phyloP scores from a whole-genome alignment of 495 filamentous ascomycete species.

The Xylaria intraflava region DNA sequence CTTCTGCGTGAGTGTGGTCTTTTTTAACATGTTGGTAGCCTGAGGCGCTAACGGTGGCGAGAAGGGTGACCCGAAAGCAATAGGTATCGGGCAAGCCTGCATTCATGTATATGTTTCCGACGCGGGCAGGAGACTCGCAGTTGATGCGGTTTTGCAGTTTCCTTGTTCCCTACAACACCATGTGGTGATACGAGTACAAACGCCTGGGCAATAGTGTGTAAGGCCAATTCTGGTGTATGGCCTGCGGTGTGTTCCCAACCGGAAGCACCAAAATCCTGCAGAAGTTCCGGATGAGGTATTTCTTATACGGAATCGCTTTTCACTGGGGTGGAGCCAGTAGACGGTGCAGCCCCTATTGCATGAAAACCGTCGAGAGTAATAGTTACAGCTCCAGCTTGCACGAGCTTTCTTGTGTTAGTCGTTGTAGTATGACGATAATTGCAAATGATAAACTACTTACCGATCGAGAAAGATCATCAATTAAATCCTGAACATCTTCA shows the following conservation, averaged over 20 bases:
- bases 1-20: constrained; percentile 13
- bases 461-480: constrained; percentile 85
- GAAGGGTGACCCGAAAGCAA: constrained; percentile 14
- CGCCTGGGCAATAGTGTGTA: neutral
- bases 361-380: constrained; percentile 72
- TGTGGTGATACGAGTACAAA: constrained; percentile 5
- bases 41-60: constrained; percentile 9
- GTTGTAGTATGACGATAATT: constrained; percentile 8
- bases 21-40: neutral
- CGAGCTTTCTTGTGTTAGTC: constrained; percentile 52
- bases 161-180: neutral
- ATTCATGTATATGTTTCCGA: neutral
- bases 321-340: constrained; percentile 11
- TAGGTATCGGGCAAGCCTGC: neutral
- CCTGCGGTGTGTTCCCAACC: constrained; percentile 6
- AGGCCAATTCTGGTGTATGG: neutral
- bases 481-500: constrained; percentile 86
- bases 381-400: constrained; percentile 87
- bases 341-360: constrained; percentile 36
- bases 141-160: neutral
- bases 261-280: constrained; percentile 15
- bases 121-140: neutral
- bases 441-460: constrained; percentile 52
- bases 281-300: constrained; percentile 21
- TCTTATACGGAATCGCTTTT: constrained; percentile 20